phyloP scores from a whole-genome alignment of 1,284 basidiomycete species.

The Tylopilus orsonianus region DNA sequence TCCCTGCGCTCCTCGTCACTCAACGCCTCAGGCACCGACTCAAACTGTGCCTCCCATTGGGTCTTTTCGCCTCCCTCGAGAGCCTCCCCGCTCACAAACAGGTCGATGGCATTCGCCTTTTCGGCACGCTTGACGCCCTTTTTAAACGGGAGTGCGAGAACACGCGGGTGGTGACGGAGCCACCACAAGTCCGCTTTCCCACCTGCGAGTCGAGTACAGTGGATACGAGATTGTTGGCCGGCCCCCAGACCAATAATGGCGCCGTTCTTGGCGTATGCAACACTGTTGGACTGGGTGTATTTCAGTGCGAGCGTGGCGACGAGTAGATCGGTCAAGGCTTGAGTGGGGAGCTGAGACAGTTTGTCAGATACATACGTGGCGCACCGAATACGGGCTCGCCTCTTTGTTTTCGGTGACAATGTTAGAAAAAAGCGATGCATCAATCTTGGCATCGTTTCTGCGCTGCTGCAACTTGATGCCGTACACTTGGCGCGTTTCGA shows the following conservation, averaged over 20 bases:
- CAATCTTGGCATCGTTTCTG: constrained; percentile 91
- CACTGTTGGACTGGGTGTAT: constrained; percentile 99
- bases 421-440: constrained; percentile 80
- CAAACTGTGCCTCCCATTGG: constrained; percentile 93
- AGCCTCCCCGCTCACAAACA: constrained; percentile 90
- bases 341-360: constrained; percentile 60
- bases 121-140: constrained; percentile 97
- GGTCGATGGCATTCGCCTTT: constrained; percentile 97
- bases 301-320: constrained; percentile 96
- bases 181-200: constrained; percentile 99
- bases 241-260: constrained; percentile 96
- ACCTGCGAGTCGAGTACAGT: constrained; percentile 97
- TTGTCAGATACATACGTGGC: neutral
- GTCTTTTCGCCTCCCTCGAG: constrained; percentile 86
- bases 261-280: constrained; percentile 93
- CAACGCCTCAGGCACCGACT: constrained; percentile 69
- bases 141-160: constrained; percentile 91
- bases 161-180: constrained; percentile 94
- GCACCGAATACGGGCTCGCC: constrained; percentile 37
- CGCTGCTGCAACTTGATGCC: constrained; percentile 91
- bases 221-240: constrained; percentile 98
- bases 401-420: constrained; percentile 88
- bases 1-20: constrained; percentile 70
- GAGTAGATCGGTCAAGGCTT: constrained; percentile 83
- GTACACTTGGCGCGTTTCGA: constrained; percentile 95